A percentile compares a stretch with the other conserved stretches of the same genome.
Evolutionary conservation across 202 grass and related monocot genomes (phyloP).

Genomic region (Setaria viridis): DNA sequence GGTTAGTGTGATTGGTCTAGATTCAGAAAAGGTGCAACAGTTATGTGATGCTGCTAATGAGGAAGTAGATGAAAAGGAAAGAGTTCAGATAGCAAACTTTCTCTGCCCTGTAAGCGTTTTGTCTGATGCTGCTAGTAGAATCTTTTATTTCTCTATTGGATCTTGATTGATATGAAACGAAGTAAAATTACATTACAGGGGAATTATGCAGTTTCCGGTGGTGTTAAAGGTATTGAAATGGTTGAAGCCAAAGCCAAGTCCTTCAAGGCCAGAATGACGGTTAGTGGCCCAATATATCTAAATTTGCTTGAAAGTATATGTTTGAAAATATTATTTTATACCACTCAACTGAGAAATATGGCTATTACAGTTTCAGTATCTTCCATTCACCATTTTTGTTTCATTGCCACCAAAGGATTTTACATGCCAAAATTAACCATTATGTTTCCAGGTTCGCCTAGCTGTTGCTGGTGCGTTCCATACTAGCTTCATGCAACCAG

Average conservation of each 20-base stretch:
- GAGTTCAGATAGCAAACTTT: slow-evolving; percentile 93
- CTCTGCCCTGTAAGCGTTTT: slow-evolving; percentile 77
- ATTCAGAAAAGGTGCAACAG: slow-evolving; percentile 96
- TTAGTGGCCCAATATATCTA: slow-evolving; percentile 48
- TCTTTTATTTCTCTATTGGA: slow-evolving; percentile 16
- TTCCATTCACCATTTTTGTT: background rate
- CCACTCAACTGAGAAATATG: background rate
- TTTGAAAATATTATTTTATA: slow-evolving; percentile 23
- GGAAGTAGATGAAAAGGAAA: slow-evolving; percentile 84
- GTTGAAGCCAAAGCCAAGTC: slow-evolving; percentile 98
- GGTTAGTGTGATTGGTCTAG: slow-evolving; percentile 95
- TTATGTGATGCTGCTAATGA: slow-evolving; percentile 88
- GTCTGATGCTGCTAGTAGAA: slow-evolving; percentile 15
- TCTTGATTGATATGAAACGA: slow-evolving; percentile 40
- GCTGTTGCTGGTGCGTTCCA: slow-evolving; percentile 95
- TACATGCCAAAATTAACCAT: slow-evolving; percentile 12
- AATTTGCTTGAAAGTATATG: background rate
- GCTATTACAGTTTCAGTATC: background rate
- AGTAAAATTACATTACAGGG: slow-evolving; percentile 58
- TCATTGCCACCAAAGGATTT: background rate
- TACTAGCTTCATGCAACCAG: slow-evolving; percentile 91
- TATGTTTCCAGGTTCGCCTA: slow-evolving; percentile 73
- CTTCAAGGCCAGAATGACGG: slow-evolving; percentile 97
- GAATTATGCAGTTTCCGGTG: slow-evolving; percentile 98
- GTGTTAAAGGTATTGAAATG: slow-evolving; percentile 91